phyloP scores from a whole-genome alignment of 1,284 basidiomycete species.

The Ustilago shanxiensis region DNA sequence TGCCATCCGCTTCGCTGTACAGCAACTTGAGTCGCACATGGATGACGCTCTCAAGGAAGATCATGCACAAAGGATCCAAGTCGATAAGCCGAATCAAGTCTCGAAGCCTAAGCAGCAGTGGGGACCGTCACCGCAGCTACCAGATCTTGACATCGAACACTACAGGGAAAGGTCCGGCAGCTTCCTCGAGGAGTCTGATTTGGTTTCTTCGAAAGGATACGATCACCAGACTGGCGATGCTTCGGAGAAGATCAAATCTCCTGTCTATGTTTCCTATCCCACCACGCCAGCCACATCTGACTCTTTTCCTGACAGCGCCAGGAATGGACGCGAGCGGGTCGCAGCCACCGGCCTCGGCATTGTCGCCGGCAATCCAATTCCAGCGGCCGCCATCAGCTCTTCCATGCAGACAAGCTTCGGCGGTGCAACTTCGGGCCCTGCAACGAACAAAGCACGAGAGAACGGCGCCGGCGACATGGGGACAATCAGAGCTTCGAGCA shows the following conservation, averaged over 20 bases:
- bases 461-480: neutral
- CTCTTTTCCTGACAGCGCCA: neutral
- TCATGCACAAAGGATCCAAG: conserved; percentile 23
- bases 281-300: neutral
- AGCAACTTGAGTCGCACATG: conserved; percentile 56
- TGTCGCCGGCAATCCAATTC: neutral
- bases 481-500: neutral
- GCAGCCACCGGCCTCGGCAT: conserved; percentile 31
- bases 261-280: conserved; percentile 8
- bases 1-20: conserved; percentile 46
- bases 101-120: conserved; percentile 34
- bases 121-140: conserved; percentile 56
- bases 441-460: neutral
- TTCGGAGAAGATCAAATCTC: neutral
- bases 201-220: conserved; percentile 5
- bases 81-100: conserved; percentile 3
- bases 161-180: conserved; percentile 49
- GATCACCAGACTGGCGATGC: neutral
- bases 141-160: conserved; percentile 40
- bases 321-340: neutral
- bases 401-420: neutral
- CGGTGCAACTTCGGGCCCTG: neutral
- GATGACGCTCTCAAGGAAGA: conserved; percentile 52
- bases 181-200: conserved; percentile 54
- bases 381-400: neutral